phyloP scores from a whole-genome alignment of 1,284 basidiomycete species.

The Naganishia cerealis region DNA sequence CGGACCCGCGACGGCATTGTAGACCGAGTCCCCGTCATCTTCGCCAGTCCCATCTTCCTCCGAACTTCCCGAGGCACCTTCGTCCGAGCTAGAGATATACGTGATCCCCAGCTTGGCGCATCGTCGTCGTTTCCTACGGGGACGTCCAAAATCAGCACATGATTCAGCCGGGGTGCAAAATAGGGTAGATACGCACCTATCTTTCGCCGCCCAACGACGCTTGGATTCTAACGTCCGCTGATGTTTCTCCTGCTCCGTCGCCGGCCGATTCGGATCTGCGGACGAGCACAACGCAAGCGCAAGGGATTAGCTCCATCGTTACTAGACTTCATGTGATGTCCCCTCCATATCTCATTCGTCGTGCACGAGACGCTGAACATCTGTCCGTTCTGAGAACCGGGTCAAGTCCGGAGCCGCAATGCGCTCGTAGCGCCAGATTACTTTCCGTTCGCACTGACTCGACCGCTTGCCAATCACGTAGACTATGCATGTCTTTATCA shows the following conservation, averaged over 20 bases:
- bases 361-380: too few relatives aligned
- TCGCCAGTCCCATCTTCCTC: slow-evolving; percentile 14
- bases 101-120: slow-evolving; percentile 27
- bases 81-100: slow-evolving; percentile 23
- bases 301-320: too few relatives aligned
- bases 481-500: too few relatives aligned
- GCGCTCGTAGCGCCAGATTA: too few relatives aligned
- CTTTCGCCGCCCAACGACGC: slow-evolving; percentile 58
- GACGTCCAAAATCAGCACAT: neutral
- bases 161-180: neutral
- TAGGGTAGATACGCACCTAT: slow-evolving; percentile 42
- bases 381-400: neutral
- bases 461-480: too few relatives aligned
- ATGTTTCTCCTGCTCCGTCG: slow-evolving; percentile 56
- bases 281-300: neutral
- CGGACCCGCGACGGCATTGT: slow-evolving; percentile 13
- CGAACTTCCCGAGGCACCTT: slow-evolving; percentile 12
- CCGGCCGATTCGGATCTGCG: slow-evolving; percentile 57
- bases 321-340: too few relatives aligned
- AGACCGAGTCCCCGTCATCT: slow-evolving; percentile 10
- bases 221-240: slow-evolving; percentile 58
- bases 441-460: too few relatives aligned
- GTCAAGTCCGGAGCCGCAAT: too few relatives aligned
- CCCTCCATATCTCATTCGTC: too few relatives aligned
- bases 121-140: slow-evolving; percentile 27